phyloP scores from a whole-genome alignment of 2,329 filamentous ascomycete genomes.

The Colletotrichum siamense region DNA sequence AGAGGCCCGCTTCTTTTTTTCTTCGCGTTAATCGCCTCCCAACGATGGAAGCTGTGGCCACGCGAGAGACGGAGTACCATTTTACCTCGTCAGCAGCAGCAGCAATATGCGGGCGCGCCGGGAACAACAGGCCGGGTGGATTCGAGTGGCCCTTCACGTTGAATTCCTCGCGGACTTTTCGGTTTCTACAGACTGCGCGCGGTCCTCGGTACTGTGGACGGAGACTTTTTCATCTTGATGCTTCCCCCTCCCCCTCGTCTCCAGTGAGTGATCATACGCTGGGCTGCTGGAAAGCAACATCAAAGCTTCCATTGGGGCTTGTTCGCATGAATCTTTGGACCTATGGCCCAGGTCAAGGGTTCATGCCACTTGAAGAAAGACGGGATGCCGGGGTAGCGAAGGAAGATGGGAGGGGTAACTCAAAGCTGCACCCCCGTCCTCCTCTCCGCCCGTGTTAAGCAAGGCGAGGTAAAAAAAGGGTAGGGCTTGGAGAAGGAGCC shows the following conservation, averaged over 20 bases:
- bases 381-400: neutral
- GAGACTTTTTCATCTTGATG: neutral
- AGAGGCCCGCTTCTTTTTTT: too few species aligned
- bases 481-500: neutral
- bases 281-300: neutral
- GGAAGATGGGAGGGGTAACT: neutral
- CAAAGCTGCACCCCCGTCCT: neutral
- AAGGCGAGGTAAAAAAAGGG: neutral
- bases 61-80: neutral
- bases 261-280: neutral
- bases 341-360: neutral
- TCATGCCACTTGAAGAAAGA: neutral
- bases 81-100: neutral
- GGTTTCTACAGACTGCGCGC: neutral
- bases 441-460: neutral
- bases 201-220: neutral
- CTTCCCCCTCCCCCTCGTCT: neutral
- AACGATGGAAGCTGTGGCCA: neutral
- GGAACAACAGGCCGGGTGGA: constrained; percentile 2
- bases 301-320: neutral
- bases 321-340: neutral
- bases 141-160: neutral
- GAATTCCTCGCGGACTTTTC: constrained; percentile 3
- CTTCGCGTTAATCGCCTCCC: too few species aligned
- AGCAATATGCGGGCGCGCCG: constrained; percentile 3